Conservation (phyloP, 179 eudicot genomes). For the Beta lomatogona region DNA sequence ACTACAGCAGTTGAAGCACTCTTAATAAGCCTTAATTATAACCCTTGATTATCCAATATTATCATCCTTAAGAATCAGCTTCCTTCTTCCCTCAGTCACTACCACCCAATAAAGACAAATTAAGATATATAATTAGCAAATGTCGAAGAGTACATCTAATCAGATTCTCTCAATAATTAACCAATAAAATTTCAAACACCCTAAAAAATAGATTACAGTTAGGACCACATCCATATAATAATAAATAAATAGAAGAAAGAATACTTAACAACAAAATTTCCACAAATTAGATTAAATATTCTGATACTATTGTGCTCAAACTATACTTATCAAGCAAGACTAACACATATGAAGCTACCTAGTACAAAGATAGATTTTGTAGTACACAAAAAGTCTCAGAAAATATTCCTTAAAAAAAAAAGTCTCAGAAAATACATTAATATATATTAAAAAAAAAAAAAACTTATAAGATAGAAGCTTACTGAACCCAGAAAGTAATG, state of each 20-base stretch:
- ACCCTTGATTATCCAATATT: background rate
- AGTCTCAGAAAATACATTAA: constrained; percentile 8
- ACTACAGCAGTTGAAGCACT: constrained; percentile 9
- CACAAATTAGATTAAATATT: background rate
- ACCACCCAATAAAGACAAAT: constrained; percentile 6
- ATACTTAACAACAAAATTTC: background rate
- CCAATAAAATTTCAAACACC: background rate
- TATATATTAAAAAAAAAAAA: background rate
- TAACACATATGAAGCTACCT: constrained; percentile 2
- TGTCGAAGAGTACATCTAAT: constrained; percentile 13
- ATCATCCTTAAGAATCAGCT: constrained; percentile 26
- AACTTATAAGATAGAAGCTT: background rate
- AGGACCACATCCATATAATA: constrained; percentile 17
- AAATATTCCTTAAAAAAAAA: background rate
- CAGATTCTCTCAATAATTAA: background rate
- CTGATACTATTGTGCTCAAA: background rate
- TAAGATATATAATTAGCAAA: background rate
- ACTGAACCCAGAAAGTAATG: constrained; percentile 10
- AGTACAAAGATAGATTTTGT: background rate
- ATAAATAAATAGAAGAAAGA: background rate
- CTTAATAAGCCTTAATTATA: constrained; percentile 17
- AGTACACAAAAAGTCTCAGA: constrained; percentile 4
- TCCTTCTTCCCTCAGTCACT: constrained; percentile 32
- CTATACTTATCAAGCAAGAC: background rate
- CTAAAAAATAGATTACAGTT: background rate